A percentile compares a stretch with the other conserved stretches of the same genome.
Evolutionary conservation across 208 protist genomes (phyloP).

Genomic region (Acanthamoeba lenticulata): DNA sequence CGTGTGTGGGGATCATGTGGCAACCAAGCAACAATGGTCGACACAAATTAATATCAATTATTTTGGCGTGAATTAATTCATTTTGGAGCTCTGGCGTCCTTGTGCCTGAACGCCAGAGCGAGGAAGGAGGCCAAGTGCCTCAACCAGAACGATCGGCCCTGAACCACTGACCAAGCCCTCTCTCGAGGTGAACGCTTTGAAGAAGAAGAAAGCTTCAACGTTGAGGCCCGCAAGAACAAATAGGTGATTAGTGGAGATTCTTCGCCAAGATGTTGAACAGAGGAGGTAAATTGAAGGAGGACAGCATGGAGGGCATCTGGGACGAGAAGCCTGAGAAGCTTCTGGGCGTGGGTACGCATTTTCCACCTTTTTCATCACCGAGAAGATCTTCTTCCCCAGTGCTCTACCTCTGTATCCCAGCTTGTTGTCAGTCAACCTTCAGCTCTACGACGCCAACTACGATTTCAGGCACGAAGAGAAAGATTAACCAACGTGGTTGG

Average conservation of each 20-base stretch:
- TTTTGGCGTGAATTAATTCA: too few species aligned
- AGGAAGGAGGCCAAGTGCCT: too few species aligned
- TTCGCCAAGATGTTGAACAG: neutral
- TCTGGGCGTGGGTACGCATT: neutral
- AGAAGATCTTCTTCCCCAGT: neutral
- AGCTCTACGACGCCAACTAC: neutral
- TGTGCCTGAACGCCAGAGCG: too few species aligned
- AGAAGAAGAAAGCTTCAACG: too few species aligned
- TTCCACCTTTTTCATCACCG: neutral
- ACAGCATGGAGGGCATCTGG: slow-evolving; percentile 42
- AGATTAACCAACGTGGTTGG: neutral
- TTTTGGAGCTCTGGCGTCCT: too few species aligned
- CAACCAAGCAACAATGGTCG: too few species aligned
- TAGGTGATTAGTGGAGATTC: neutral
- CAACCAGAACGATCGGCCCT: too few species aligned
- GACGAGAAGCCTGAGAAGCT: slow-evolving; percentile 9
- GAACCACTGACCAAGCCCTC: too few species aligned
- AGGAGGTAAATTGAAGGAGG: neutral
- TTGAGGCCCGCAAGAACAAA: neutral
- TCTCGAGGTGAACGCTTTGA: too few species aligned
- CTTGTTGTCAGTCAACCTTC: neutral
- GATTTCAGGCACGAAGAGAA: neutral
- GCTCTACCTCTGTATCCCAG: neutral
- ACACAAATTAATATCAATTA: too few species aligned
- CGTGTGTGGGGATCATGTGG: too few species aligned